Conservation (phyloP, 2,329 filamentous ascomycete species). For the Zasmidium cellare region DNA sequence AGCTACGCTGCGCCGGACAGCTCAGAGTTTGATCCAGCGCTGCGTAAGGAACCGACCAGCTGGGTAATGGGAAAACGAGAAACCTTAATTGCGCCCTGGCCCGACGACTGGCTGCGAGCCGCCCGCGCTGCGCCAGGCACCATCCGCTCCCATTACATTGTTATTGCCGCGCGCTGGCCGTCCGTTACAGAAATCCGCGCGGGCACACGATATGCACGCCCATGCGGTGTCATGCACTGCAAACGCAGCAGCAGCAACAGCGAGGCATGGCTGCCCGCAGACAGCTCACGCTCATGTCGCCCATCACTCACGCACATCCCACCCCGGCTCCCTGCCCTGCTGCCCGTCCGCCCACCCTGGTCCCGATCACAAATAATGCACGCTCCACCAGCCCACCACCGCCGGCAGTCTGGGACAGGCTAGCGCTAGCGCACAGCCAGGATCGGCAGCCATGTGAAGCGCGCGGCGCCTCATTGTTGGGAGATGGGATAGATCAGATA, state of each 20-base stretch:
- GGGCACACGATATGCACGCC: background rate
- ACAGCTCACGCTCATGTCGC: background rate
- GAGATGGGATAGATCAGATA: constrained; percentile 3
- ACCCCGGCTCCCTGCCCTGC: background rate
- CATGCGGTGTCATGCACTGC: constrained; percentile 3
- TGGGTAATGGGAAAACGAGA: constrained; percentile 5
- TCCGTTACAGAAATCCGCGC: too few relatives aligned
- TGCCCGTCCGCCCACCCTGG: constrained; percentile 1
- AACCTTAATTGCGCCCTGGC: constrained; percentile 9
- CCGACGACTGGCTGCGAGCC: constrained; percentile 8
- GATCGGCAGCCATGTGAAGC: constrained; percentile 2
- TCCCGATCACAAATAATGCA: constrained; percentile 9
- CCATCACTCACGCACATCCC: too few relatives aligned
- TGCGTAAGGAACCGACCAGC: constrained; percentile 1
- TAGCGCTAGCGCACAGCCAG: background rate
- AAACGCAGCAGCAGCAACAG: constrained; percentile 3
- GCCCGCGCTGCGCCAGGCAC: background rate
- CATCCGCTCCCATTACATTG: too few relatives aligned
- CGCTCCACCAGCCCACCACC: background rate
- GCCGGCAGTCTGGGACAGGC: constrained; percentile 4
- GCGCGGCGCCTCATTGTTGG: background rate
- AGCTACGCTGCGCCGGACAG: constrained; percentile 1
- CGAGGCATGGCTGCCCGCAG: background rate
- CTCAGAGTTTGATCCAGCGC: constrained; percentile 3
- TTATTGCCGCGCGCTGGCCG: too few relatives aligned